A percentile compares a stretch with the other conserved stretches of the same genome.
Evolutionary conservation across 805 yeast genomes (phyloP).

Genomic region (Ogataea glucozyma): DNA sequence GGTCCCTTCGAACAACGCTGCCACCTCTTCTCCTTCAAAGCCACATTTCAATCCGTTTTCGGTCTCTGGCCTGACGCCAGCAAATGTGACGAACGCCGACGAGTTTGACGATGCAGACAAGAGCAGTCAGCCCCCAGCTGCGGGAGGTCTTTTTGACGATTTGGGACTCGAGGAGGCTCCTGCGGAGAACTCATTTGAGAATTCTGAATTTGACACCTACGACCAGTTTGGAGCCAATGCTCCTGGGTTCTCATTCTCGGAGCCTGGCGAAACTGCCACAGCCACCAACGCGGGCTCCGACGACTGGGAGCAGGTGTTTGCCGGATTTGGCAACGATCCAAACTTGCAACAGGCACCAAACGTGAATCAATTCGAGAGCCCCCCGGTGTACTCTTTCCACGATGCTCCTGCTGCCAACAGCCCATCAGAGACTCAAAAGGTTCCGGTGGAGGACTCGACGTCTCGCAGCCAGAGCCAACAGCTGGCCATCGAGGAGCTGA

Average conservation of each 20-base stretch:
- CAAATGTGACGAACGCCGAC: conserved; percentile 19
- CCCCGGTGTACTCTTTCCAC: conserved; percentile 22
- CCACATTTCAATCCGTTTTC: conserved; percentile 29
- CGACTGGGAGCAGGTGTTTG: conserved; percentile 94
- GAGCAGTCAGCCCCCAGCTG: background rate
- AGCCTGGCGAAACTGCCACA: conserved; percentile 9
- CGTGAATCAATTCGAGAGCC: conserved; percentile 20
- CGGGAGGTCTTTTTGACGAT: conserved; percentile 35
- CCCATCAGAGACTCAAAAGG: background rate
- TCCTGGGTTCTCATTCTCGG: conserved; percentile 30
- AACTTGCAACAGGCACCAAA: conserved; percentile 21
- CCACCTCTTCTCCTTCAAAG: conserved; percentile 7
- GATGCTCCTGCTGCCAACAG: conserved; percentile 6
- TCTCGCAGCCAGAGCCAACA: conserved; percentile 31
- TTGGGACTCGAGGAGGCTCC: conserved; percentile 38
- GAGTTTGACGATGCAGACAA: conserved; percentile 17
- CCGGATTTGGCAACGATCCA: conserved; percentile 73
- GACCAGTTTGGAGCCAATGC: conserved; percentile 26
- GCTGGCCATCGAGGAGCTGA: conserved; percentile 71
- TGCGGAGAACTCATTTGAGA: conserved; percentile 29
- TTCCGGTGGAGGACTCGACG: conserved; percentile 8
- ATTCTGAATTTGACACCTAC: conserved; percentile 41
- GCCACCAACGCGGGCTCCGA: conserved; percentile 47
- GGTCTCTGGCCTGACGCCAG: conserved; percentile 21
- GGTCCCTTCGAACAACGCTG: background rate